Evolutionary conservation across 176 grass and related monocot species (phyloP), one percentile per base, ranked within the genome.

Genomic region (Phoenix dactylifera): DNA sequence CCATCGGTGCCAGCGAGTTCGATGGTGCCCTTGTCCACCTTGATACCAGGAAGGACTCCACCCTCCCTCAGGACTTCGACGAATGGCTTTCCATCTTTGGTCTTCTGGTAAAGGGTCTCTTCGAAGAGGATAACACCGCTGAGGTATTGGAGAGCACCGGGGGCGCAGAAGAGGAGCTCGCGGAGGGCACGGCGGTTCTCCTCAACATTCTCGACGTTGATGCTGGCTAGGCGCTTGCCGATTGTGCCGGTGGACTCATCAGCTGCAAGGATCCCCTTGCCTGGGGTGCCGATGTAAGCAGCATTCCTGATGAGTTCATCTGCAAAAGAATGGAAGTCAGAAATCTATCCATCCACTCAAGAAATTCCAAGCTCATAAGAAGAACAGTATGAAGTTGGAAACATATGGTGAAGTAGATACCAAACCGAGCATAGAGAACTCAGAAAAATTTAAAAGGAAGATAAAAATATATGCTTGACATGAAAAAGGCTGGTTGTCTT

Each of bases 81-180:
- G 18, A 68, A 68, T 15, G 65, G 65, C 26, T 68, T 68, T 14
- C 65, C 65, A 12, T 18, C 17, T 10, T 52, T 28, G 0, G 65
- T 68, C 65, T 68, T 68, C 52, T 68, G 65, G 65, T 68, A 68
- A 52, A 68, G 65, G 50, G 65, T 68, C 65, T 68, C 65, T 25
- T 68, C 65, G 17, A 68, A 68, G 28, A 68, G 52, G 65, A 68
- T 68, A n/a, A 56, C 65, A 16, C 65, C 65, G 15, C 65, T 68
- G 52, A 68, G n/a, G 52, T 24, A 56, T 29, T 56, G 65, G 26
- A 68, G 65, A 28, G 52, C 65, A 16, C 65, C 65, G 35, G 52
- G 65, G 18, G 52, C 3, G 12, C 52, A 68, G 14, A 68, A 68
- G 18, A 68, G 65, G 16, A 68, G 65, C 65, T 68, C 65, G 0